Evolutionary conservation across 495 filamentous ascomycete species (phyloP).

Genomic region (Tirmania nivea): DNA sequence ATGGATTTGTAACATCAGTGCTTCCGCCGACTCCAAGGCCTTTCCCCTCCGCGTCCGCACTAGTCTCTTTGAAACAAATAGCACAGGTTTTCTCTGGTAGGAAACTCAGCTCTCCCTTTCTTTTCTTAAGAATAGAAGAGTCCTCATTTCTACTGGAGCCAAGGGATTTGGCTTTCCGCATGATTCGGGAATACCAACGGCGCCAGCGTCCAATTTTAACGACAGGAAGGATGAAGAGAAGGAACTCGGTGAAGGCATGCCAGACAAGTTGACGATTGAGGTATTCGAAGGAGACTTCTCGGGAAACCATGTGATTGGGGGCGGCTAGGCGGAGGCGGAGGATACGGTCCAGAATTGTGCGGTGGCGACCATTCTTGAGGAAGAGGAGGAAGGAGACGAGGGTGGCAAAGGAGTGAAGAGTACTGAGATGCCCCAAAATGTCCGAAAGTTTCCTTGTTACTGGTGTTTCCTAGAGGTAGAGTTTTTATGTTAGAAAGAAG

Average conservation of each 20-base stretch:
- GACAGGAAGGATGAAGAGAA: conserved; percentile 82
- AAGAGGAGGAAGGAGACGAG: conserved; percentile 78
- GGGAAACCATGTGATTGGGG: conserved; percentile 54
- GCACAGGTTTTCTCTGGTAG: conserved; percentile 87
- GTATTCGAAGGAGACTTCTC: conserved; percentile 92
- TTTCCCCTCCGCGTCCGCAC: conserved; percentile 34
- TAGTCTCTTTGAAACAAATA: conserved; percentile 92
- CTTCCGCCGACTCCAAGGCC: conserved; percentile 51
- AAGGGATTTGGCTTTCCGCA: conserved; percentile 42
- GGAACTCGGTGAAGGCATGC: conserved; percentile 97
- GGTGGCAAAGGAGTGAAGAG: conserved; percentile 53
- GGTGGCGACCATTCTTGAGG: conserved; percentile 69
- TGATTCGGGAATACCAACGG: conserved; percentile 63
- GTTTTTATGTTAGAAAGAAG: conserved; percentile 1
- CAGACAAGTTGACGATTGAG: conserved; percentile 93
- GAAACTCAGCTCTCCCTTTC: conserved; percentile 54
- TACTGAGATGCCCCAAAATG: conserved; percentile 45
- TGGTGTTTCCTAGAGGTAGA: conserved; percentile 15
- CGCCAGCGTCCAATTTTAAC: conserved; percentile 87
- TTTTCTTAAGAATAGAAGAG: conserved; percentile 1
- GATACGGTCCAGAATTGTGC: conserved; percentile 72
- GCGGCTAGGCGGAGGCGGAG: conserved; percentile 71
- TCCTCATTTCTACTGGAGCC: conserved; percentile 22
- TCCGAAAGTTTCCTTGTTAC: conserved; percentile 25
- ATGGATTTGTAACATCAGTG: conserved; percentile 95